Base-by-base conservation (phyloP, 164 flowering plant species). In the Sextonia rubra region DNA sequence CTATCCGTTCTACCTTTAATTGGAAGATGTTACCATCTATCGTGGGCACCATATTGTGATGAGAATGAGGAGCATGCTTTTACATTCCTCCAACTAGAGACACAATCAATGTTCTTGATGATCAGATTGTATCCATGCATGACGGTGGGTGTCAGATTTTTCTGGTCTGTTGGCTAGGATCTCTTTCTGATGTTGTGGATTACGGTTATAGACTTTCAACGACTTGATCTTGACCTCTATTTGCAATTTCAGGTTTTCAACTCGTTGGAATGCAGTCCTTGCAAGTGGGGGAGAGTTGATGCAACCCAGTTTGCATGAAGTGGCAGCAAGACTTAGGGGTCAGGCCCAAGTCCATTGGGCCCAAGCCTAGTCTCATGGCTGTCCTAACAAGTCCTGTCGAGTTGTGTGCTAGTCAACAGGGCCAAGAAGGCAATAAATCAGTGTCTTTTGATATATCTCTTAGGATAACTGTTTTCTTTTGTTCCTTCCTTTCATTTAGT, bases 71-170 rank as follows among this genome's bases (percentile, higher is more conserved):
- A 3, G 61, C 61, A n/a, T 18, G 61, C 61, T 17, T 18, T 58
- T 17, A 58, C 61, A 58, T 58, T 58, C 23, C 23, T 17, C 61
- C 61, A 58, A 20, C 61, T 58, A 58, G 11, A 58, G 11, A 58
- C n/a, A 58, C 61, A n/a, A 58, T 58, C n/a, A 23, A 58, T 58
- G n/a, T 58, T 58, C n/a, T 58, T 58, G 61, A 58, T 58, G 24
- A 58, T 22, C 1, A 58, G 12, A 58, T 58, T 23, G 23, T 58
- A 20, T 58, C 61, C 61, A n/a, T 2, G 11, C 12, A 2, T 23
- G 8, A 58, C 3, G 61, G 61, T 18, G 61, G 61, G n/a, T 17
- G 2, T 23, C 61, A 58, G 23, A 58, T 18, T 4, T 58, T 58
- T 58, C 24, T 23, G 9, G n/a, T 58, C 61, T 58, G 7, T 58